Evolutionary conservation across 2,329 filamentous ascomycete species (phyloP).

Genomic region (Apiospora arundinis): DNA sequence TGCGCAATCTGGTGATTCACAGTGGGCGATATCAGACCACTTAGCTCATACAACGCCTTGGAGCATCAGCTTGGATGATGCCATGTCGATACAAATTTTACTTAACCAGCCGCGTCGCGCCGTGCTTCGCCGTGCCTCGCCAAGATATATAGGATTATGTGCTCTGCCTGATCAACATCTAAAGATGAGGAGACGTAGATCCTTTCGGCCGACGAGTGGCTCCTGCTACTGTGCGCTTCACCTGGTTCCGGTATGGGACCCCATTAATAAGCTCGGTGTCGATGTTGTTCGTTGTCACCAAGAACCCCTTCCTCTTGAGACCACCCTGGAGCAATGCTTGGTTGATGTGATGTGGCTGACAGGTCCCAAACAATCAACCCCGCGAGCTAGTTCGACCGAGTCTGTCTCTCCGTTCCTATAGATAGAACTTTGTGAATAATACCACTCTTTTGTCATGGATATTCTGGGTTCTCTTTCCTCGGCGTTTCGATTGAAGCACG

Average conservation of each 20-base stretch:
- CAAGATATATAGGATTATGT: neutral
- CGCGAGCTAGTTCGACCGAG: neutral
- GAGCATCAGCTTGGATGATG: neutral
- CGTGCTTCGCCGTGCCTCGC: neutral
- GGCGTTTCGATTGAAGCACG: neutral
- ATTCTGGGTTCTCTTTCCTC: neutral
- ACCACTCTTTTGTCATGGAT: neutral
- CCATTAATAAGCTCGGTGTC: neutral
- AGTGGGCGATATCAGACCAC: neutral
- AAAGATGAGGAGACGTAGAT: neutral
- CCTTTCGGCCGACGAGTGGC: neutral
- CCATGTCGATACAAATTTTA: neutral
- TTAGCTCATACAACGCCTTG: neutral
- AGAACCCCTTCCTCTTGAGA: neutral
- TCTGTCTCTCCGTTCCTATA: neutral
- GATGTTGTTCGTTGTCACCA: neutral
- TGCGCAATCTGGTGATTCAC: neutral
- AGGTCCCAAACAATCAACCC: conserved; percentile 11
- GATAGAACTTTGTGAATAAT: neutral
- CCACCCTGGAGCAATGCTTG: neutral
- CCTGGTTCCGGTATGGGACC: neutral
- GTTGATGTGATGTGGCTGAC: neutral
- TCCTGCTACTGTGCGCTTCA: neutral
- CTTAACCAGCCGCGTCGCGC: neutral
- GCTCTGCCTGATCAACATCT: neutral